Base-by-base conservation (phyloP, 306 rosid genomes). In the Quercus variabilis region DNA sequence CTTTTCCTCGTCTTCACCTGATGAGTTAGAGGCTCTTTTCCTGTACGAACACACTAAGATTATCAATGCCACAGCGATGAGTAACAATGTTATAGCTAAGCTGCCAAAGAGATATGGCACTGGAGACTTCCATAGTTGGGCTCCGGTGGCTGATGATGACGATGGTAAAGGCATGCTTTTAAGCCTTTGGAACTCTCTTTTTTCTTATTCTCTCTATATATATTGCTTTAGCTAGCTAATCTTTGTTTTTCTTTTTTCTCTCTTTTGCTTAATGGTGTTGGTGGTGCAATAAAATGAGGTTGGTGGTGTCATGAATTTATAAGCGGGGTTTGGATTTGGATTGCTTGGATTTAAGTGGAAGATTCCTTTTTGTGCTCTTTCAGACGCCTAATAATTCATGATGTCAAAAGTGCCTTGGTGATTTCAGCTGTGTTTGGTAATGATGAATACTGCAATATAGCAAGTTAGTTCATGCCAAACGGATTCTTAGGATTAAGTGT, bases 81-180 rank as follows among this genome's bases (percentile, higher is more conserved):
- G 92, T 13, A 76, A 31, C 8, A 96, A 69, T 87, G 86, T 83
- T 21, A 87, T 0, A 1, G 90, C 90, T 46, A 96, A 71, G 78
- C 97, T 78, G 19, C 99, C 97, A 76, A 91, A 93, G 11, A 96
- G 88, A 76, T 96, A 96, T 4, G 96, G 99, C 15, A 89, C 68
- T 41, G 98, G 96, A 21, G 99, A 86, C 38, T 80, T 83, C 99
- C 96, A 96, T 41, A 83, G 35, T 71, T 69, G 80, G 13, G 71
- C 57, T 35, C 41, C 83, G 46, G 35, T 26, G 33, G 1, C 38
- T 31, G 81, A 11, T 52, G 91, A 52, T 79, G 89, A 14, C 77
- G 64, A 76, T 52, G 91, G 30, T 79, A 88, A 14, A 77, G 64
- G 80, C 69, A 31, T 83, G 52, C 55, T 81, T 25, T 6, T 41